Evolutionary conservation across 2,329 filamentous ascomycete genomes (phyloP).

Genomic region (Cordyceps cateniannulata): DNA sequence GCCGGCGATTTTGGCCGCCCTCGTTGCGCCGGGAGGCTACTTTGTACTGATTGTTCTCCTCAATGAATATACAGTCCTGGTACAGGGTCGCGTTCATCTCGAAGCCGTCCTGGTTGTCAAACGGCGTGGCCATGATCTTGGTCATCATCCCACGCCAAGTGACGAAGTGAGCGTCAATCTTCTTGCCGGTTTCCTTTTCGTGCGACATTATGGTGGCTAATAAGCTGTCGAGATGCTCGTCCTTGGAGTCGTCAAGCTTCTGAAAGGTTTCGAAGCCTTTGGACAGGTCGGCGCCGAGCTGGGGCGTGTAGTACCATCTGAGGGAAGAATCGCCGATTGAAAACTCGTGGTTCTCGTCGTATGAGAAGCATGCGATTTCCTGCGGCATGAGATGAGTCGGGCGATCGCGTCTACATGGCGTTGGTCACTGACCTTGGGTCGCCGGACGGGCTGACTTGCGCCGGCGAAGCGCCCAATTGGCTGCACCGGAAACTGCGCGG

Average conservation of each 20-base stretch:
- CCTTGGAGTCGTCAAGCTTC: conserved; percentile 72
- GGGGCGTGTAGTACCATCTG: conserved; percentile 80
- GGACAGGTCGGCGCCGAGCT: conserved; percentile 65
- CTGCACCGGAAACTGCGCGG: conserved; percentile 52
- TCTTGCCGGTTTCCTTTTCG: conserved; percentile 62
- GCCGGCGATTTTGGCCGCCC: conserved; percentile 14
- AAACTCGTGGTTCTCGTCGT: conserved; percentile 75
- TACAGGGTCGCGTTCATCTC: conserved; percentile 94
- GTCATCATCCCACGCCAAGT: conserved; percentile 99
- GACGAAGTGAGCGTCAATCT: conserved; percentile 69
- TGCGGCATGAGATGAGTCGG: neutral
- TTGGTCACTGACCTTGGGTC: conserved; percentile 57
- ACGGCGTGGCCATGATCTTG: conserved; percentile 86
- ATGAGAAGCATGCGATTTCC: conserved; percentile 93
- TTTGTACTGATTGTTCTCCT: conserved; percentile 79
- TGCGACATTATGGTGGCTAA: conserved; percentile 67
- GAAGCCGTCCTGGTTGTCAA: conserved; percentile 77
- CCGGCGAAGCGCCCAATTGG: conserved; percentile 65
- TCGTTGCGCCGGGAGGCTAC: conserved; percentile 55
- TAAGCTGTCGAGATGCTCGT: conserved; percentile 82
- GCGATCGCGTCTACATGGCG: neutral
- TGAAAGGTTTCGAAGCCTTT: conserved; percentile 76
- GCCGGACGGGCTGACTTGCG: conserved; percentile 62
- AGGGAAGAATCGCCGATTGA: conserved; percentile 71
- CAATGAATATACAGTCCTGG: conserved; percentile 73